Conservation (phyloP, 306 rosid species). For the Biancaea sappan region DNA sequence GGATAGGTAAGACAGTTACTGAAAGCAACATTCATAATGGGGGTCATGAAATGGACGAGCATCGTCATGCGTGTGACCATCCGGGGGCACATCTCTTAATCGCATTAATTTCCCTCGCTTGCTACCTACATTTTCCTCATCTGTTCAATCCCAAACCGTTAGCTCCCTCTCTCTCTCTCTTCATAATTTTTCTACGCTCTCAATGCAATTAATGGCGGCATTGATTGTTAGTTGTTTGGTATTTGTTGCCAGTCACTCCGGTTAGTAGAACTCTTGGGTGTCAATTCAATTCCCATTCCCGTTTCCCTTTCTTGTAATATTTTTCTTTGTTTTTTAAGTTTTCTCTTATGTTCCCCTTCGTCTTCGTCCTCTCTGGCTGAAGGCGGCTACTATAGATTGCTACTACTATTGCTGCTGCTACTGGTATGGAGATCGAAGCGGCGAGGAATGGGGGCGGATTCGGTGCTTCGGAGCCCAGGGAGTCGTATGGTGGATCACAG, state of each 20-base stretch:
- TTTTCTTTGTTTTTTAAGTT: not conserved
- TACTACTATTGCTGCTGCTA: not conserved
- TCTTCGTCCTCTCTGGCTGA: not conserved
- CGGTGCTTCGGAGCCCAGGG: conserved; percentile 10
- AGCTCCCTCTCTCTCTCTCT: conserved; percentile 47
- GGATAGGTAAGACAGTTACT: not conserved
- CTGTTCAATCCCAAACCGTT: conserved; percentile 32
- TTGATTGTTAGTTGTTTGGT: conserved; percentile 66
- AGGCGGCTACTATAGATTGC: not conserved
- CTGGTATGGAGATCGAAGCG: conserved; percentile 65
- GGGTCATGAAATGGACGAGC: conserved; percentile 32
- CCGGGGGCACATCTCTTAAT: conserved; percentile 14
- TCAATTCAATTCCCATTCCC: not conserved
- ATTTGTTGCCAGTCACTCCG: conserved; percentile 40
- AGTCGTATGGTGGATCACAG: conserved; percentile 34
- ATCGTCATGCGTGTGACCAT: not conserved
- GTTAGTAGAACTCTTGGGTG: not conserved
- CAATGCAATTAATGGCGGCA: conserved; percentile 25
- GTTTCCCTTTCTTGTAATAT: no score
- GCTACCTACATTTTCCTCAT: conserved; percentile 46
- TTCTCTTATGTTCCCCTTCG: not conserved
- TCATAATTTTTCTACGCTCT: conserved; percentile 41
- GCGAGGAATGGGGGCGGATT: conserved; percentile 10
- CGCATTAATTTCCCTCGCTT: conserved; percentile 52
- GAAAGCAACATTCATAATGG: conserved; percentile 35